Base-by-base conservation (phyloP, 1,284 basidiomycete genomes). In the Pisolithus thermaeus region DNA sequence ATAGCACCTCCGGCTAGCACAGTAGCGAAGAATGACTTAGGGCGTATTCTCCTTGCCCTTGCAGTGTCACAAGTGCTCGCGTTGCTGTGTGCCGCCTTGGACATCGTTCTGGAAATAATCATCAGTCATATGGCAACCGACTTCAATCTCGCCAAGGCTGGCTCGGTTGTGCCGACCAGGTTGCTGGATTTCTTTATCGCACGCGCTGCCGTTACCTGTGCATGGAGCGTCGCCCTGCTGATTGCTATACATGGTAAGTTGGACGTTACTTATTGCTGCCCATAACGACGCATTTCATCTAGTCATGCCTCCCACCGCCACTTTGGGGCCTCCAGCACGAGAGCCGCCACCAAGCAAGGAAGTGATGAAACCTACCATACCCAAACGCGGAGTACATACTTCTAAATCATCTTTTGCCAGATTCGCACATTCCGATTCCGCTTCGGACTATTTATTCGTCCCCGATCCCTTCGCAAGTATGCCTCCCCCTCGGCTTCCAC, bases 401-500 rank as follows among this genome's bases (percentile, higher is more conserved):
- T 52, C 47, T 44, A 66, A 66, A 7, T 56, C 54, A 36, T 56
- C 61, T 3, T 38, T 65, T 42, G 54, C 59, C 22, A 53, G 56
- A 9, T 55, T 58, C 22, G 58, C 55, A 55, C 62, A 65, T 35
- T 46, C 53, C n/a, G 66, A 67, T 54, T 62, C 64, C 28, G 23
- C 61, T 0, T 55, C 67, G 23, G 64, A 66, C 51, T 66, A 70
- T 42, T 65, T 69, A 51, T 69, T 66, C 14, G 50, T 66, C 53
- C 65, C 64, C 48, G 67, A 66, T 47, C 64, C 64, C 14, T 66
- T 66, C 2, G 64, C 64, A 16, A 69, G 68, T 23, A 63, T 54
- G 0, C 54, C 53, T 0, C 64, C 67, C 16, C 67, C 67, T 4
- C 63, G 54, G 11, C 67, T 59, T 5, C 67, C 66, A 1, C 67